Evolutionary conservation across 1,284 basidiomycete species (phyloP), one percentile per base, ranked within the genome.

Genomic region (Exobasidium cylindrosporum): DNA sequence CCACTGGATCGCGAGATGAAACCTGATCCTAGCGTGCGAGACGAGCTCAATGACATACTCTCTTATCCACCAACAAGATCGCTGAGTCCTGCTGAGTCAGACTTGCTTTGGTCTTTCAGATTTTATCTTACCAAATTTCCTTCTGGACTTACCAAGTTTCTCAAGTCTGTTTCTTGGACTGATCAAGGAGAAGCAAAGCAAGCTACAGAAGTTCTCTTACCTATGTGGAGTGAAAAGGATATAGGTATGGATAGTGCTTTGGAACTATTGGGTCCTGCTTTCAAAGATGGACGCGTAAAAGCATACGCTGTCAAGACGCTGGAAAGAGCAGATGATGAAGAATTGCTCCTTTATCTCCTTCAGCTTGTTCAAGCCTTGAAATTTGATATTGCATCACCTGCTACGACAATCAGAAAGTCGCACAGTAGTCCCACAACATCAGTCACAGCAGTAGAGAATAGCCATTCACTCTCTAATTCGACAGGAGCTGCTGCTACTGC

Each of bases 311-410:
- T 98, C 4, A 88, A 87, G 69, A 90, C 95, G 74, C 83, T 99
- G 4, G 88, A 87, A 64, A 83, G 91, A 54, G 95, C 96, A 0
- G 95, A 96, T 68, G 94, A 98, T 74, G 95, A 97, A 69, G 95
- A 99, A 79, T 84, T 99, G 3, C 83, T 92, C 57, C 80, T 97
- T 0, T 99, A 99, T 79, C 84, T 99, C 1, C 82, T 98, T 4
- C 96, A 99, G 81, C 86, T 99, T 1, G 95, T 98, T 0, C 96
- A 99, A 82, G 93, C 95, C 0, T 86, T 99, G 70, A 97, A 96
- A 78, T 78, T 79, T 43, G 77, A 78, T 21, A 67, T 64, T n/a
- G 35, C 7, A 10, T 40, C 17, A 17, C 35, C 35, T 17, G 55
- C 61, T 4, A 63, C 54, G 49, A 56, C n/a, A 60, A 64, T 30